Percentiles rank a stretch among this genome's conserved stretches.
phyloP scores from a whole-genome alignment of 148 eudicot genomes.

The Rhododendron kiyosumense region DNA sequence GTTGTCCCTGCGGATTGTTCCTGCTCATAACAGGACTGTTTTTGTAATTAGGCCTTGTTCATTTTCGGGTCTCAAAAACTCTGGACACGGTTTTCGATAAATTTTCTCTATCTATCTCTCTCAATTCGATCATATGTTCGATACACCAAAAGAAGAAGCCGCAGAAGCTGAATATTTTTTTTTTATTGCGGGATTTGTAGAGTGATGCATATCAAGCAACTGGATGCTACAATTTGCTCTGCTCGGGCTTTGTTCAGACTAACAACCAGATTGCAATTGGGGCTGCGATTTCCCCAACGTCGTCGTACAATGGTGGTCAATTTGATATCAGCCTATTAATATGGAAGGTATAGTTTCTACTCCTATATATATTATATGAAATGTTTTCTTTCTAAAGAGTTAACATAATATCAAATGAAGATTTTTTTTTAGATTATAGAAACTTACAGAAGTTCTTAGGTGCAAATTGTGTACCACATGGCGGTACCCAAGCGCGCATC shows the following conservation, averaged over 20 bases:
- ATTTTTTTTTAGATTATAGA: no score
- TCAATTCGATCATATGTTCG: no score
- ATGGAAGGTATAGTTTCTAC: conserved; percentile 65
- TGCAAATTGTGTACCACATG: no score
- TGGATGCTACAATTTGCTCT: conserved; percentile 34
- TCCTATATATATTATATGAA: not conserved
- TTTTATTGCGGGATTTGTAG: conserved; percentile 8
- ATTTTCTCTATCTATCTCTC: no score
- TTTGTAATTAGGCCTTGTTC: no score
- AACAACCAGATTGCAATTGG: conserved; percentile 28
- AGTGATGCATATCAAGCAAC: conserved; percentile 31
- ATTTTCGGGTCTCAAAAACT: no score
- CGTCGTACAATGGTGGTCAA: conserved; percentile 66
- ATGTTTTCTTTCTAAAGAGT: not conserved
- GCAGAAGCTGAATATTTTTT: not conserved
- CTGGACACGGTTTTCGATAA: accelerated
- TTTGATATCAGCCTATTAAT: conserved; percentile 77
- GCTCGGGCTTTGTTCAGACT: conserved; percentile 33
- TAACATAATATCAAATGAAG: no score
- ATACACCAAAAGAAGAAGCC: not conserved
- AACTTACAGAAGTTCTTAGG: no score
- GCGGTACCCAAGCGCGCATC: no score
- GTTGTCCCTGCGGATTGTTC: no score
- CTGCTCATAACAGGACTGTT: no score
- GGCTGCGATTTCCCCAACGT: conserved; percentile 76